Evolutionary conservation across 2,329 filamentous ascomycete species (phyloP), one percentile per base, ranked within the genome.

Genomic region (Penicillium sp.): DNA sequence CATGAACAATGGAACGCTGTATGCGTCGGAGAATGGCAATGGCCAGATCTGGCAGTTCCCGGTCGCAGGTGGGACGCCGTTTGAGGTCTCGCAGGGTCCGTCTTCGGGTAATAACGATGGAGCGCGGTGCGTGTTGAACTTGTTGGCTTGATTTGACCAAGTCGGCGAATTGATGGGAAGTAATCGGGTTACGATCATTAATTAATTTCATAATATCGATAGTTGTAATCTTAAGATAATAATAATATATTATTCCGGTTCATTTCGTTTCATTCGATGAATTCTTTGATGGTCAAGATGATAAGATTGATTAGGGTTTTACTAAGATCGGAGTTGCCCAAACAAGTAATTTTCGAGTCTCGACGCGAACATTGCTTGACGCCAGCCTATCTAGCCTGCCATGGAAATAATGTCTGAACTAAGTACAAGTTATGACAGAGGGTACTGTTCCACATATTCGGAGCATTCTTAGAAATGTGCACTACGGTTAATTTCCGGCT

Each of bases 41-140:
- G 52, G 43, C 16, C 28, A 48, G 30, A 55, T 55, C 26, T 55
- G 52, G 52, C 45, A 48, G 23, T 55, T 50, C 52, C 45, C 52
- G 9, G 9, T 48, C 5, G 48, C 45, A 5, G 33, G 45, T 1
- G 28, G 7, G 0, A 30, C 21, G 3, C 52, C 52, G 3, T 48
- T 55, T n/a, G 11, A 12, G 21, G 33, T 48, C 26, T 55, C 45
- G 6, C 52, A 55, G 24, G 45, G 45, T n/a, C 45, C 52, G 40
- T 4, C 52, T n/a, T 40, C 52, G 9, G 12, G 21, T 5, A 47
- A 26, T 24, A 48, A 47, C 35, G 52, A 55, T 21, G 52, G 52
- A 21, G 52, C 52, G 2, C 52, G 52, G 18, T 55, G 52, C 11
- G 45, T 48, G 45, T 30, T 48, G 23, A 55, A 55, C 8, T 30